These are phyloP conservation scores for Cyclanthera cordifolia DNA, from an alignment of 306 rosid species.

Conservation along the genomic window DNA sequence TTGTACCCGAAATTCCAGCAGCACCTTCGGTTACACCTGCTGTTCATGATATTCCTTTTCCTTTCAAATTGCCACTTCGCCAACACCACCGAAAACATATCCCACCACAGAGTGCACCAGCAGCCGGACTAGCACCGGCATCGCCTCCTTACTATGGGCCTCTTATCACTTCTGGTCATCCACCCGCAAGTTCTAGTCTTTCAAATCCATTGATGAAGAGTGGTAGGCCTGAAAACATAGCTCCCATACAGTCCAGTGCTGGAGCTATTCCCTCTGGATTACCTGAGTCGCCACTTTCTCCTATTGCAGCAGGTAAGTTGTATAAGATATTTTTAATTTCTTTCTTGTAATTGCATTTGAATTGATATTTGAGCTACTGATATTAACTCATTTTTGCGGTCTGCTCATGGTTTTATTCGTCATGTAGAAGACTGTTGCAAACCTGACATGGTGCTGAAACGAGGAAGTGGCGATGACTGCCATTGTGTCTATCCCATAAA, in stretches of 20 bases:
- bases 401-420: conserved; percentile 16
- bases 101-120: conserved; percentile 24
- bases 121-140: conserved; percentile 27
- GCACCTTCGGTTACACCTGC: conserved; percentile 24
- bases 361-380: neutral
- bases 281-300: conserved; percentile 67
- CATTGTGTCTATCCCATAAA: conserved; percentile 86
- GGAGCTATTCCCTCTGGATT: conserved; percentile 51
- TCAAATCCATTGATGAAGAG: conserved; percentile 43
- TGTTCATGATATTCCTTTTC: conserved; percentile 34
- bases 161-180: conserved; percentile 29
- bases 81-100: conserved; percentile 25
- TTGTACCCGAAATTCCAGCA: conserved; percentile 17
- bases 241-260: conserved; percentile 42
- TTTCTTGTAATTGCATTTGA: neutral
- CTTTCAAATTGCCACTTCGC: conserved; percentile 24
- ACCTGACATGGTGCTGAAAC: conserved; percentile 57
- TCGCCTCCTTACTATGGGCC: conserved; percentile 41
- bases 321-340: neutral
- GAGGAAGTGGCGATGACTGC: conserved; percentile 51
- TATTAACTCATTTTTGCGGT: neutral
- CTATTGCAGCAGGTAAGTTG: conserved; percentile 50
- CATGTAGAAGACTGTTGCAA: conserved; percentile 64
- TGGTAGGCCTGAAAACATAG: conserved; percentile 36
- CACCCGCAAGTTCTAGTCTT: conserved; percentile 43